Base-by-base conservation (phyloP, 257 asterid genomes). In the Salvia rosmarinus region DNA sequence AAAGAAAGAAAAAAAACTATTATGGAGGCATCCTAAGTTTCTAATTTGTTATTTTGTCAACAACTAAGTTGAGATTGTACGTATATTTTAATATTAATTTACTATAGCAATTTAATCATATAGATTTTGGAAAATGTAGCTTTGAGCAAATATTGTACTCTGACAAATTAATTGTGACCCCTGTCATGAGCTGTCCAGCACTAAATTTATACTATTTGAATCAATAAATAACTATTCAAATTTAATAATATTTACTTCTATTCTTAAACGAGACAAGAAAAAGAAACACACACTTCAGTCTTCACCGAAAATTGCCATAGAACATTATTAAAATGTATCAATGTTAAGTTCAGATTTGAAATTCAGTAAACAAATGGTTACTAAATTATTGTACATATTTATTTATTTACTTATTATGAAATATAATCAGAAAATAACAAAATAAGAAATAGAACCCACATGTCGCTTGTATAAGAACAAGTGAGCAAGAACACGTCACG, bases 131-230 rank as follows among this genome's bases (percentile, higher is more conserved):
- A 52, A 64, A 42, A 60, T 71, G 70, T 37, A 56, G 44, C 77
- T 74, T 68, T 78, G 82, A 68, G 79, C 75, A 43, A 14, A 63
- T 64, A 70, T 35, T 62, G 17, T 54, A 55, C 35, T 40, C 35
- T 17, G 35, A 37, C 46, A 37, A 10, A 32, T 12, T 25, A 39
- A 34, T 37, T 30, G 61, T 67, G 67, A 56, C 71, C 61, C 10
- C 1, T 19, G 54, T 70, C 69, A 8, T 43, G 21, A 43, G 64
- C 49, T 51, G 5, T 68, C 43, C 9, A 35, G 39, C 54, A 28
- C 6, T 44, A 62, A 42, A 34, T 51, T 75, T 13, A 49, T 2
- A 14, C 28, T 71, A 28, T 23, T 62, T 64, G 55, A 64, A 73
- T 74, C 42, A 21, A 6, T 42, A 17, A 52, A 64, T 16, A 12